phyloP scores from a whole-genome alignment of 441 rosid species.

The Adansonia rubrostipa region DNA sequence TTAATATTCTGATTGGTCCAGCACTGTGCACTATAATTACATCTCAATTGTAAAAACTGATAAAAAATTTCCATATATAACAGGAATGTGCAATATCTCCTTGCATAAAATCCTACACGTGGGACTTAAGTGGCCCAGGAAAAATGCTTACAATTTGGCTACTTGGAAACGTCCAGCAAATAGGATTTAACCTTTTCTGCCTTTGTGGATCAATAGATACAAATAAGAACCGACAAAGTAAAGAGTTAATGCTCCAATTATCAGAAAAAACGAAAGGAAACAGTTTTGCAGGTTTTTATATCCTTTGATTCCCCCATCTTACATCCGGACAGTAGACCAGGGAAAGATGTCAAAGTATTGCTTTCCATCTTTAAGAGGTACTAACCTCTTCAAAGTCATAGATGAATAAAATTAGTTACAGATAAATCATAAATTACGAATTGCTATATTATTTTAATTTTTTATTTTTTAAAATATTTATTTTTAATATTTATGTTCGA shows the following conservation, averaged over 20 bases:
- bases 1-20: not conserved
- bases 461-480: too few species aligned
- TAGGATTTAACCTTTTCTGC: not conserved
- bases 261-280: not conserved
- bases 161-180: not conserved
- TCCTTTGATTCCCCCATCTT: not conserved
- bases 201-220: not conserved
- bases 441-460: too few species aligned
- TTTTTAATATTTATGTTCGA: constrained; percentile 22
- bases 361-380: not conserved
- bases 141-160: constrained; percentile 7
- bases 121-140: not conserved
- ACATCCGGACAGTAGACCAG: not conserved
- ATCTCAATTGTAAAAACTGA: too few species aligned
- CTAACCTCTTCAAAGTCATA: too few species aligned
- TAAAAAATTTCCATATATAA: too few species aligned
- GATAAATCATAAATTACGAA: too few species aligned
- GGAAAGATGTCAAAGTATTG: not conserved
- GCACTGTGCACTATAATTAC: too few species aligned
- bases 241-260: not conserved
- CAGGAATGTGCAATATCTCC: not conserved
- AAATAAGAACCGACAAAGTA: not conserved
- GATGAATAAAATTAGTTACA: too few species aligned
- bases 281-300: not conserved
- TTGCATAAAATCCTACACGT: not conserved